Conservation (phyloP, 495 filamentous ascomycete species). For the Hypomontagnella submonticulosa region DNA sequence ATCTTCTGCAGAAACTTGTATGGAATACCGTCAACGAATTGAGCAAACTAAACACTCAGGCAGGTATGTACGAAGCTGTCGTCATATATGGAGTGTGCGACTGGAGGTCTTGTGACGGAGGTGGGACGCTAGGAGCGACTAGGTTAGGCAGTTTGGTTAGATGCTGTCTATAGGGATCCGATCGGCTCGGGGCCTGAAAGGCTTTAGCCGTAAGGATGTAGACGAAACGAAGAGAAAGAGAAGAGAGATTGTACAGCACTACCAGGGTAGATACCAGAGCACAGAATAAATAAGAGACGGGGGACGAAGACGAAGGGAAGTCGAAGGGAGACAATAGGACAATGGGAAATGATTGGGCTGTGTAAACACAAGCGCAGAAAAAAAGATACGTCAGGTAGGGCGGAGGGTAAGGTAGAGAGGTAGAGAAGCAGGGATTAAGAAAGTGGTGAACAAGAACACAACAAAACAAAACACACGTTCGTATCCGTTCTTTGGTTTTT, state of each 20-base stretch:
- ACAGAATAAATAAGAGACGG: neutral
- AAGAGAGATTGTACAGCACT: conserved; percentile 8
- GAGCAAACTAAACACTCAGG: conserved; percentile 5
- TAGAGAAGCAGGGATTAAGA: neutral
- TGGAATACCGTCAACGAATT: conserved; percentile 18
- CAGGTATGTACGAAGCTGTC: conserved; percentile 23
- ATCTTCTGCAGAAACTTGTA: conserved; percentile 8
- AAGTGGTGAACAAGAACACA: neutral
- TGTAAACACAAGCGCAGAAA: conserved; percentile 27
- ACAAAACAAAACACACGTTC: neutral
- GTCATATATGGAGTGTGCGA: conserved; percentile 36
- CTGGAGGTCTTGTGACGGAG: conserved; percentile 22
- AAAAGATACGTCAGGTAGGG: conserved; percentile 17
- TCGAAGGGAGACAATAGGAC: conserved; percentile 13
- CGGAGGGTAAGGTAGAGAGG: conserved; percentile 2
- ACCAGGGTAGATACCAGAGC: conserved; percentile 11
- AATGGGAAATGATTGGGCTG: conserved; percentile 22
- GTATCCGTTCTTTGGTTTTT: neutral
- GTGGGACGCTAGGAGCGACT: conserved; percentile 34
- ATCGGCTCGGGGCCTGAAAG: conserved; percentile 11
- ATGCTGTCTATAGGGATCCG: conserved; percentile 6
- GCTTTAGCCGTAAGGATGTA: conserved; percentile 14
- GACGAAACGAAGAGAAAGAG: neutral
- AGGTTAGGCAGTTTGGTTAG: conserved; percentile 24
- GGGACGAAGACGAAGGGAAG: conserved; percentile 5